These are phyloP conservation scores for Stentor roeselii DNA, from an alignment of 73 alveolate genomes.

Conservation along the genomic window DNA sequence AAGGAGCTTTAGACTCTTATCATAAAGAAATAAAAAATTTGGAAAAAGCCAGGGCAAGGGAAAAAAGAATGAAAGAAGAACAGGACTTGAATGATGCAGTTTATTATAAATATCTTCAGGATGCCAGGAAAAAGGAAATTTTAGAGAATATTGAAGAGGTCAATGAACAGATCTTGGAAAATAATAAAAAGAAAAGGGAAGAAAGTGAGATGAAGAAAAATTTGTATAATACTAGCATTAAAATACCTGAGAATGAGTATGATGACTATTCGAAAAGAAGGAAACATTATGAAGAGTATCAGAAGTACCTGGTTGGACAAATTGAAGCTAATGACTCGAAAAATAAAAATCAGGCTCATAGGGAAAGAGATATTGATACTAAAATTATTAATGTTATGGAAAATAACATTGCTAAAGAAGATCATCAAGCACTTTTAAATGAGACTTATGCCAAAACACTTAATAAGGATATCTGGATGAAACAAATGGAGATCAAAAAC, in stretches of 20 bases:
- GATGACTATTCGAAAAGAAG: not conserved
- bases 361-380: not conserved
- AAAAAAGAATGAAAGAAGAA: not conserved
- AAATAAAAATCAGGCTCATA: not conserved
- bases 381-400: not conserved
- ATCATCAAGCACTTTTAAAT: not conserved
- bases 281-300: not conserved
- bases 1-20: constrained; percentile 26
- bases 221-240: not conserved
- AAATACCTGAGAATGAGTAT: not conserved
- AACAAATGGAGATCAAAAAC: not conserved
- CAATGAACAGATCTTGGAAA: not conserved
- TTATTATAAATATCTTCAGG: not conserved
- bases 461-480: constrained; percentile 10
- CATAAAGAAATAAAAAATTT: constrained; percentile 10
- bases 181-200: not conserved
- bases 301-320: not conserved
- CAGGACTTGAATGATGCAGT: not conserved
- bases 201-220: not conserved
- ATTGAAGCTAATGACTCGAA: not conserved
- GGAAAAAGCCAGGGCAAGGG: constrained; percentile 17
- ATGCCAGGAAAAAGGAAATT: not conserved
- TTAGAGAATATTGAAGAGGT: not conserved
- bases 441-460: not conserved
- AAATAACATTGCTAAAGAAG: not conserved